A percentile compares a stretch with the other conserved stretches of the same genome.
Conservation (phyloP, 345 rosid genomes). For the Boechera divaricarpa region DNA sequence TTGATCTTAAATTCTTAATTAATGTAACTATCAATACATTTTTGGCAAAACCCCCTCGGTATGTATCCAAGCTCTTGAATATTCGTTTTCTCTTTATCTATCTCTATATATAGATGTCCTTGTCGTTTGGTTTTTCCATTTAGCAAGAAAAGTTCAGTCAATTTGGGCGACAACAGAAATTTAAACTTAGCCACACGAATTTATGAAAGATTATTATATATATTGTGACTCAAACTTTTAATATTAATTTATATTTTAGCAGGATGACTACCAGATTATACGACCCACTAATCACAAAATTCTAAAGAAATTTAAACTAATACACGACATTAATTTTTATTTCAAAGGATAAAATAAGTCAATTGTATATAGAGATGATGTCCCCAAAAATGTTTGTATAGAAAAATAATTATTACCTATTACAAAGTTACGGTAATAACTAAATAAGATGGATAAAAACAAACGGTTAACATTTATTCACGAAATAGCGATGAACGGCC, state of each 20-base stretch:
- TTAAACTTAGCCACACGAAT: conserved; percentile 11
- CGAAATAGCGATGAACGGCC: conserved; percentile 22
- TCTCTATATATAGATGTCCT: conserved; percentile 10
- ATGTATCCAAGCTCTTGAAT: conserved; percentile 9
- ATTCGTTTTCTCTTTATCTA: not conserved
- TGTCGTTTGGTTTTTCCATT: conserved; percentile 17
- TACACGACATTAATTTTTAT: not conserved
- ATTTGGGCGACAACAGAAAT: conserved; percentile 54
- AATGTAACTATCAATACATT: not conserved
- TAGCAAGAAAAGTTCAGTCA: conserved; percentile 49
- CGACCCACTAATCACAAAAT: not conserved
- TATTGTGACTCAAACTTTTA: not conserved
- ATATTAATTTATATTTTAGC: not conserved
- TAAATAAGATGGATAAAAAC: not conserved
- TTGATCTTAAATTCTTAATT: no score
- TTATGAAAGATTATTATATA: not conserved
- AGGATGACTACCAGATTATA: not conserved
- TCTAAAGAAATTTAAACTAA: not conserved
- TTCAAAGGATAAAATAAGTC: not conserved
- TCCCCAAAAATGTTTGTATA: not conserved
- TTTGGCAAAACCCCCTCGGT: not conserved
- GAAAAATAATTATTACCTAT: not conserved
- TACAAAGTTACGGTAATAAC: conserved; percentile 3
- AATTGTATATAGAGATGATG: not conserved
- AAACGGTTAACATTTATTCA: conserved; percentile 19